Conservation (phyloP, 805 yeast genomes). For the Kuraishia capsulata region DNA sequence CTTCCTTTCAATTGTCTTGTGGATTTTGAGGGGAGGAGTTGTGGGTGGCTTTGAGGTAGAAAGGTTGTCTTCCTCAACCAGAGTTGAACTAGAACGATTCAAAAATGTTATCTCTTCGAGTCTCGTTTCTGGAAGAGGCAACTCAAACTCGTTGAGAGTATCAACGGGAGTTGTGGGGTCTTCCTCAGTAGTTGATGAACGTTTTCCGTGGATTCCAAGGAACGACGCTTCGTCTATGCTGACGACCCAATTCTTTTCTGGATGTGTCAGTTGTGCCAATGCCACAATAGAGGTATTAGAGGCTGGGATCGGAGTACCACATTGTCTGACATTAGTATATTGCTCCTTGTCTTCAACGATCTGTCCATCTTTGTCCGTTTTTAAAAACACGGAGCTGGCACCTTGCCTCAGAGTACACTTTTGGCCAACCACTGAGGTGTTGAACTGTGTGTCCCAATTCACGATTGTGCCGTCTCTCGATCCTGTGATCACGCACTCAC, state of each 20-base stretch:
- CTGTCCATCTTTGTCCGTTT: slow-evolving; percentile 17
- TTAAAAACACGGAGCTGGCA: slow-evolving; percentile 28
- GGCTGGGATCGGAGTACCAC: slow-evolving; percentile 58
- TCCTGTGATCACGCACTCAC: slow-evolving; percentile 45
- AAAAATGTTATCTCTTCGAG: too few species aligned
- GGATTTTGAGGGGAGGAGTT: not conserved
- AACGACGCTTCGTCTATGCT: slow-evolving; percentile 47
- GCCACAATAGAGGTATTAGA: slow-evolving; percentile 40
- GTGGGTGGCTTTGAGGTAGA: too few species aligned
- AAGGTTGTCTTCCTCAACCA: not conserved
- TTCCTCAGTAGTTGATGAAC: not conserved
- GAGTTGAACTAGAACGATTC: not conserved
- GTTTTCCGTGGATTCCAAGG: slow-evolving; percentile 42
- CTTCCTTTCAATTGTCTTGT: not conserved
- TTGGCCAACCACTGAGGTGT: not conserved
- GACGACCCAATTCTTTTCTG: slow-evolving; percentile 20
- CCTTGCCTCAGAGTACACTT: slow-evolving; percentile 40
- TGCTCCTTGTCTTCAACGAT: slow-evolving; percentile 19
- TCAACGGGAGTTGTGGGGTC: not conserved
- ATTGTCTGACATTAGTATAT: slow-evolving; percentile 30
- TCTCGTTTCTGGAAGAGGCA: too few species aligned
- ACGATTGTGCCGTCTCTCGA: slow-evolving; percentile 60
- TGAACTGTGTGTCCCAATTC: slow-evolving; percentile 47
- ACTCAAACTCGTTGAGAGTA: too few species aligned
- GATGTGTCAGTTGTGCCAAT: slow-evolving; percentile 24